Base-by-base conservation (phyloP, 352 stramenopile species). In the Globisporangium recalcitrans region DNA sequence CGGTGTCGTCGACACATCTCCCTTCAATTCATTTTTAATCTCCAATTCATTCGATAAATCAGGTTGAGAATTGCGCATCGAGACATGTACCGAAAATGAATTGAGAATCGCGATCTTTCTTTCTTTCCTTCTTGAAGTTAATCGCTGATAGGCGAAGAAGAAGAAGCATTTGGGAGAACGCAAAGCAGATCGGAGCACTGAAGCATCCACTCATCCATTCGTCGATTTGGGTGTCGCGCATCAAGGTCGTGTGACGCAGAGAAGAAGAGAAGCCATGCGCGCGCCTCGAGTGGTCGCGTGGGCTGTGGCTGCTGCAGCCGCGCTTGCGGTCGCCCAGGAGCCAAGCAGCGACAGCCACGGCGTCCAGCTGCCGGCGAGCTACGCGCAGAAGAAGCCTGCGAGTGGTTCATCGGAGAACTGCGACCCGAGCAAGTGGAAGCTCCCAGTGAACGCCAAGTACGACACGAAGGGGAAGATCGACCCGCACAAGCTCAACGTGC, bases 401-500 rank as follows among this genome's bases (percentile, higher is more conserved):
- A 29, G 26, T 13, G 10, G 3, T n/a, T 26, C 7, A 13, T 32
- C 24, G 4, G 53, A 9, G 24, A 22, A 13, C 2, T 91, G 82
- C 56, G 78, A 88, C 40, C 76, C 82, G 22, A 81, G 59, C 67
- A 87, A 87, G 68, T 91, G 82, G 82, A 82, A 72, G 60, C 71
- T 74, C 10, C 82, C 84, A 11, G 67, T 72, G 9, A 76, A 89
- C 61, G 80, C 69, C 48, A 63, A 77, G n/a, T 94, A 94, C 78
- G 73, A 91, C 60, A 94, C 85, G 1, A 66, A 66, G 19, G 69
- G 73, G 10, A 68, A 56, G 16, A 64, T 92, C 11, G 71, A 67
- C 32, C 61, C 67, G 5, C 64, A 75, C 54, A 97, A 92, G 58
- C 78, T 99, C 55, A 98, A 98, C 57, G 90, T 99, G 52, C 96